Base-by-base conservation (phyloP, 2,329 filamentous ascomycete species). In the Cercospora berteroae region DNA sequence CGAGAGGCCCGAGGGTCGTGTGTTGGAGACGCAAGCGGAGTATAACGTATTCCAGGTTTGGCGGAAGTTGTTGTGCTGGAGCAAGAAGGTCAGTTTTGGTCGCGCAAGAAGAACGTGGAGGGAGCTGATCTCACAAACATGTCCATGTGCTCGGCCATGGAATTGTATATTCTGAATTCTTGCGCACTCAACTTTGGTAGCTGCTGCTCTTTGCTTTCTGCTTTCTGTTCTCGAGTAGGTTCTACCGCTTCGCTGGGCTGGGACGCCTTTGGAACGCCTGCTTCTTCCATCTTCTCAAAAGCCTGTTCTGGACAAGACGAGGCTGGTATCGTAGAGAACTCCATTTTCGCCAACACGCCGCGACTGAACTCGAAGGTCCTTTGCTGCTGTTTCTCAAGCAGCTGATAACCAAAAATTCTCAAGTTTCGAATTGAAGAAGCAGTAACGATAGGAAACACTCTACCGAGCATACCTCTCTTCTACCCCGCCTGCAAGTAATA, bases 51-150 rank as follows among this genome's bases (percentile, higher is more conserved):
- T 90, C 91, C 92, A 97, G 3, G 86, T 86, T 52, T 84, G 80
- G 25, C 91, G 90, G 83, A 95, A 95, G 80, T 91, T 86, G 73
- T 88, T 87, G 81, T 95, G 92, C 89, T 92, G 36, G 42, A 31
- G 71, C n/a, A 23, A 44, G 3, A 8, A n/a, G 36, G 31, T 31
- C 29, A 33, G 39, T n/a, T 57, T 5, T 10, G 33, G 16, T 25
- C 20, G 42, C 23, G 66, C 20, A 59, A 33, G 55, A 58, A 58
- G 42, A n/a, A 2, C 3, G 2, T 8, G 16, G 16, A n/a, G 3
- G 36, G 16, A n/a, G 6, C 13, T n/a, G 65, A 44, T 80, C 85
- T 74, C 82, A 90, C 88, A 80, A 89, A 93, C 69, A 85, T 81
- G 55, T 94, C 86, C 91, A 94, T 94, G 70, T 86, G 85, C 65